These are phyloP conservation scores for Pseudogymnoascus sp. DNA, from an alignment of 2,329 filamentous ascomycete genomes.

Conservation along the genomic window DNA sequence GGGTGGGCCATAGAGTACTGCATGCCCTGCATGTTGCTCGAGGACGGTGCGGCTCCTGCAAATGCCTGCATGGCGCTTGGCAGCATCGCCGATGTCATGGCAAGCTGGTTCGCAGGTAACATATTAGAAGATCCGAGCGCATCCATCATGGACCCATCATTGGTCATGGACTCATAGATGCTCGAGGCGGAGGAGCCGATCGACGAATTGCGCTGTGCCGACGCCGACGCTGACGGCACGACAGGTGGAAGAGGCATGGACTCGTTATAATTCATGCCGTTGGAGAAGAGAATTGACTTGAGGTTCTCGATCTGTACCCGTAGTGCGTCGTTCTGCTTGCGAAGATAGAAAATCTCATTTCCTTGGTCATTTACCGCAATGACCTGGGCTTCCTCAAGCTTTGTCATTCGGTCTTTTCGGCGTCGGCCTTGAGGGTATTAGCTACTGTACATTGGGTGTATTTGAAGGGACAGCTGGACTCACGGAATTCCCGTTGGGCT, in stretches of 20 bases:
- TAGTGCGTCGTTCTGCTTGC: slow-evolving; percentile 34
- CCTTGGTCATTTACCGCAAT: slow-evolving; percentile 33
- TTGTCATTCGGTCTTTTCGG: slow-evolving; percentile 38
- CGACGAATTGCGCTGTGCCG: slow-evolving; percentile 15
- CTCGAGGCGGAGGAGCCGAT: slow-evolving; percentile 14
- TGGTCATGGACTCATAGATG: background rate
- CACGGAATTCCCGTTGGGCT: slow-evolving; percentile 39
- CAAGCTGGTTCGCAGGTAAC: slow-evolving; percentile 27
- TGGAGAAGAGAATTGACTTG: slow-evolving; percentile 29
- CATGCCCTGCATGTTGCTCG: slow-evolving; percentile 4
- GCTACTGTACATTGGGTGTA: slow-evolving; percentile 13
- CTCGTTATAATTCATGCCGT: slow-evolving; percentile 12
- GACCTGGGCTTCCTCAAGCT: slow-evolving; percentile 35
- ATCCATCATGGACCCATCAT: background rate
- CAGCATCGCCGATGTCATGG: slow-evolving; percentile 28
- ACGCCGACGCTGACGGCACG: slow-evolving; percentile 23
- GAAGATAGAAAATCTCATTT: slow-evolving; percentile 35
- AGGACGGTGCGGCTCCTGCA: slow-evolving; percentile 24
- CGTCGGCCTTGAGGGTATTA: slow-evolving; percentile 30
- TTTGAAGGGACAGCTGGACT: slow-evolving; percentile 16
- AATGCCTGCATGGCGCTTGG: slow-evolving; percentile 26
- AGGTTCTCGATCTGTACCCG: slow-evolving; percentile 35
- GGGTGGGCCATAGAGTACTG: slow-evolving; percentile 29
- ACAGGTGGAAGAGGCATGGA: slow-evolving; percentile 21
- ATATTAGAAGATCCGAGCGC: slow-evolving; percentile 18